Evolutionary conservation across 1,139 yeast species (phyloP).

Genomic region (Lodderomyces elongisporus): DNA sequence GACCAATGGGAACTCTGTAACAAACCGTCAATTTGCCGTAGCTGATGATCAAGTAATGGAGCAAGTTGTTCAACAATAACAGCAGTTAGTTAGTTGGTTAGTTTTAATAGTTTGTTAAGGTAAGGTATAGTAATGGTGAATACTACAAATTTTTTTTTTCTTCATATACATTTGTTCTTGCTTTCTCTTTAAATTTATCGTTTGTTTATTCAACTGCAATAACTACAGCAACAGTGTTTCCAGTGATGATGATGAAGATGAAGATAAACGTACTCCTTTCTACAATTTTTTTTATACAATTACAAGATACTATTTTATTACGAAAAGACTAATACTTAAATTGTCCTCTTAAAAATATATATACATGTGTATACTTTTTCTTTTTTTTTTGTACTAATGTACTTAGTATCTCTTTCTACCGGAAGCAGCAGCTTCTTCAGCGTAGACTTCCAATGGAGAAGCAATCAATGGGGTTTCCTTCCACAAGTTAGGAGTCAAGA

Average conservation of each 20-base stretch:
- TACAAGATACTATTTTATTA: too few species aligned
- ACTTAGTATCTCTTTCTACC: constrained; percentile 66
- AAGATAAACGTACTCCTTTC: too few species aligned
- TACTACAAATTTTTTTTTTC: not conserved
- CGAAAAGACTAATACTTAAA: too few species aligned
- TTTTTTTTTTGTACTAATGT: too few species aligned
- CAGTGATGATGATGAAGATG: too few species aligned
- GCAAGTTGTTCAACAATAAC: constrained; percentile 46
- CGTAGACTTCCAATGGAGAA: constrained; percentile 92
- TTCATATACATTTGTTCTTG: too few species aligned
- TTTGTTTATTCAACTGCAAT: too few species aligned
- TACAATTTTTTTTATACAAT: too few species aligned
- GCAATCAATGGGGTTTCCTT: constrained; percentile 74
- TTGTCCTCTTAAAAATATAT: too few species aligned
- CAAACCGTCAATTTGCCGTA: constrained; percentile 66
- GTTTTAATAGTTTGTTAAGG: not conserved
- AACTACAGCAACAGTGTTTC: too few species aligned
- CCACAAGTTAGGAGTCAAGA: constrained; percentile 99
- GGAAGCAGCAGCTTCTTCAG: constrained; percentile 68
- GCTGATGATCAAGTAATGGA: constrained; percentile 74
- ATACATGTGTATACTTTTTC: too few species aligned
- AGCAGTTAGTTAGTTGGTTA: not conserved
- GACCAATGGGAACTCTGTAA: constrained; percentile 9
- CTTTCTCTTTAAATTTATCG: too few species aligned
- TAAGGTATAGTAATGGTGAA: not conserved